Conservation (phyloP, 768 basidiomycete species). For the Pulveroboletus sp. region DNA sequence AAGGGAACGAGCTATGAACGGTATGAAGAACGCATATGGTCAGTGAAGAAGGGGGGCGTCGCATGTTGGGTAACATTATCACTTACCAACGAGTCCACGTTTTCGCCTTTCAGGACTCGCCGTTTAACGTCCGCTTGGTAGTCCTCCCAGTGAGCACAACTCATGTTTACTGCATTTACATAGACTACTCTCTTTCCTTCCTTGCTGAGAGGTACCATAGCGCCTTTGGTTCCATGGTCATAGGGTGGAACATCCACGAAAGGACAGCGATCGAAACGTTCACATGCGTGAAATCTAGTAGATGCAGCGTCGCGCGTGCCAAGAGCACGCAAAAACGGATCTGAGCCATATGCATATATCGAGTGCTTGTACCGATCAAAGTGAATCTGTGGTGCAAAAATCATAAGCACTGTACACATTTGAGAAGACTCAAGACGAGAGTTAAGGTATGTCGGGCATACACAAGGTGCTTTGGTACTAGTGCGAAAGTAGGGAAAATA, state of each 20-base stretch:
- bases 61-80: no score
- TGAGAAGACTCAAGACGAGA: background rate
- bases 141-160: constrained; percentile 50
- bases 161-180: constrained; percentile 78
- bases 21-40: background rate
- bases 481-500: background rate
- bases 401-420: constrained; percentile 7
- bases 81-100: constrained; percentile 62
- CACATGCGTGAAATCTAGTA: constrained; percentile 93
- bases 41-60: background rate
- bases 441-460: no score
- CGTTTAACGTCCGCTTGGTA: constrained; percentile 40
- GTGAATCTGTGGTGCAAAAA: constrained; percentile 56
- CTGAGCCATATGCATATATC: constrained; percentile 54
- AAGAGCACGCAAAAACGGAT: constrained; percentile 58
- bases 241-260: constrained; percentile 44
- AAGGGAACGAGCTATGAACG: constrained; percentile 67
- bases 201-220: constrained; percentile 31
- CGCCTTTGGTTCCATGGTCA: constrained; percentile 8
- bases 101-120: constrained; percentile 39
- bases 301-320: constrained; percentile 53
- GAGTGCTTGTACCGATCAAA: constrained; percentile 83
- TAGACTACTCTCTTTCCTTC: constrained; percentile 65
- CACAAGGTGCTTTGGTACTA: background rate
- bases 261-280: constrained; percentile 71